Base-by-base conservation (phyloP, 176 grass and related monocot genomes). In the Guadua angustifolia region DNA sequence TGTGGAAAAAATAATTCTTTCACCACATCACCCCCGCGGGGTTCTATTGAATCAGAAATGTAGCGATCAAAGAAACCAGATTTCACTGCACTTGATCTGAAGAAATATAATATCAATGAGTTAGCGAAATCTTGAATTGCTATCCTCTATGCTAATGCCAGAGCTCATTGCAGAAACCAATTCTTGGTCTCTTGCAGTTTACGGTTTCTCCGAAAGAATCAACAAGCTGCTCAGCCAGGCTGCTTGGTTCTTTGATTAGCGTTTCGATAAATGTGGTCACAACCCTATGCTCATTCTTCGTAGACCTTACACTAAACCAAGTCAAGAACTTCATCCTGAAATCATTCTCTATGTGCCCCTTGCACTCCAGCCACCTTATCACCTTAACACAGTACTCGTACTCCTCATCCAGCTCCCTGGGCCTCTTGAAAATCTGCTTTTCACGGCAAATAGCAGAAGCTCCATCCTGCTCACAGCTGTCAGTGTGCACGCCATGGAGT, bases 281-380 rank as follows among this genome's bases (percentile, higher is more conserved):
- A 44, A 92, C 77, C 70, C 77, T 94, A 59, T 87, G 87, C 42
- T 97, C 95, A 76, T 88, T 82, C 19, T 87, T 88, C 0, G 79
- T 93, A 24, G 95, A 94, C n/a, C 86, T 90, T 56, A 97, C 66
- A 79, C 95, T 97, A 73, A 90, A 84, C 92, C 95, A 94, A 56
- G 95, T 97, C 60, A 97, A 89, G 82, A 97, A 97, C 66, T 94
- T 97, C 86, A 91, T 88, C 83, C 95, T 90, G 79, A 97, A 97
- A 78, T 84, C 67, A 45, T 88, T 86, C n/a, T 91, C 85, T 66
- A 97, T 91, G 74, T 93, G 85, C 2, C 92, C 90, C 35, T 84
- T 42, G 40, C 92, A 94, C 72, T 97, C 95, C 76, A 97, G 58
- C 84, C 74, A 86, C 66, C 95, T 64, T 69, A 97, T 86, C 80